Base-by-base conservation (phyloP, 257 asterid genomes). In the Lithospermum erythrorhizon region DNA sequence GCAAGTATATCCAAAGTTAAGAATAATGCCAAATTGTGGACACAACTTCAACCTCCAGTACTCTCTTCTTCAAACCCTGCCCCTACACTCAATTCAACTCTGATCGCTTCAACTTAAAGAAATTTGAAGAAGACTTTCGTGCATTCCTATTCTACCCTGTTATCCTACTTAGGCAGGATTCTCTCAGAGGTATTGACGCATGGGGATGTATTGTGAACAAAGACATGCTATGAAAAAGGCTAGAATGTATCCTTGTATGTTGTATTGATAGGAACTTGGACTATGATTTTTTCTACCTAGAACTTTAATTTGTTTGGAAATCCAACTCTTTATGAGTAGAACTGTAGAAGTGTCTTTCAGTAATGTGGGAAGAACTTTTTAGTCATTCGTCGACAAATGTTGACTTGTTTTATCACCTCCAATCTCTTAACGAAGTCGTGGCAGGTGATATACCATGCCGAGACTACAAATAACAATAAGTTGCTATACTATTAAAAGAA, bases 1-100 rank as follows among this genome's bases (percentile, higher is more conserved):
- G 82, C 89, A 5, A 89, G 94, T 70, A 77, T 89, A 66, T 86
- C 94, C 0, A 89, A 89, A 75, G 97, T 89, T 64, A 89, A 89
- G 72, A 84, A 35, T 10, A 35, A 69, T 65, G 97, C 97, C 0
- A 94, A 89, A 27, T 75, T 89, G 2, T 86, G 84, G 95, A 32
- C 82, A 9, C 96, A 17, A 13, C 49, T 41, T 41, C 49, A 11
- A 8, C 49, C 93, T 13, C 52, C 79, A 14, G 27, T 70, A 20
- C 29, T 77, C 45, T 70, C 81, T 6, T 47, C 83, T 21, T 37
- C 15, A 41, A 41, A 41, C 21, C 59, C 75, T 21, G 37, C 56
- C 37, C 51, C 27, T 6, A 9, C 13, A 24, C 35, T 51, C 75
- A 29, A 19, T 18, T 32, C 30, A 49, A 52, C 55, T 30, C 56